Evolutionary conservation across 2,329 filamentous ascomycete species (phyloP).

Genomic region (Colletotrichum falcatum): DNA sequence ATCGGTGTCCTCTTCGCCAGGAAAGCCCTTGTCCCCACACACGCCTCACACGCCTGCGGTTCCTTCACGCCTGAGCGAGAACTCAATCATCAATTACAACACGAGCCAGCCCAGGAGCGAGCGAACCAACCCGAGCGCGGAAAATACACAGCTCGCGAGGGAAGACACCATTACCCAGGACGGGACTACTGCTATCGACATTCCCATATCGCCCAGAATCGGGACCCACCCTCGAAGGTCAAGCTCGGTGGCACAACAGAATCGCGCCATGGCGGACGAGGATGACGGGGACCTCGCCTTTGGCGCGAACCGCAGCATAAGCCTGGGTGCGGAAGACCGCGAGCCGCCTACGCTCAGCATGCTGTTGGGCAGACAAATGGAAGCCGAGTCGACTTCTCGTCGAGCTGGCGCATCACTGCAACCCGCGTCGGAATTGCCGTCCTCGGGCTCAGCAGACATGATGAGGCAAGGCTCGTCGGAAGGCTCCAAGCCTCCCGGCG

Average conservation of each 20-base stretch:
- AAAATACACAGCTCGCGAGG: constrained; percentile 48
- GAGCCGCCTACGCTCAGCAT: constrained; percentile 74
- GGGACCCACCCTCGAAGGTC: constrained; percentile 70
- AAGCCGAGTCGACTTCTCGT: constrained; percentile 48
- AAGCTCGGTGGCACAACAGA: constrained; percentile 76
- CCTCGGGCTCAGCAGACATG: constrained; percentile 53
- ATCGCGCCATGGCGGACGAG: constrained; percentile 64
- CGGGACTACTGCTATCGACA: constrained; percentile 76
- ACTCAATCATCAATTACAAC: constrained; percentile 81
- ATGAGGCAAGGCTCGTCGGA: constrained; percentile 59
- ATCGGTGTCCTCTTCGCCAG: constrained; percentile 89
- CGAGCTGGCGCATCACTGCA: constrained; percentile 48
- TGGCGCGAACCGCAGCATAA: constrained; percentile 74
- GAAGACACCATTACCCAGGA: constrained; percentile 59
- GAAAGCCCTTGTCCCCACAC: constrained; percentile 89
- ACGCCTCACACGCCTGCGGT: constrained; percentile 95
- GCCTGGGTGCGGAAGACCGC: constrained; percentile 73
- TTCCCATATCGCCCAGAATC: constrained; percentile 76
- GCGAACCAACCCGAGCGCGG: constrained; percentile 45
- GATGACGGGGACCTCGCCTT: constrained; percentile 72
- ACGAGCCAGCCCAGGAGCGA: constrained; percentile 46
- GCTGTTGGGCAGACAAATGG: constrained; percentile 63
- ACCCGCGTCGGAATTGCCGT: constrained; percentile 57
- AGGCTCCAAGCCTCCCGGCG: constrained; percentile 57
- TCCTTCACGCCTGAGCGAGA: constrained; percentile 91